A percentile compares a stretch with the other conserved stretches of the same genome.
Conservation (phyloP, 495 filamentous ascomycete genomes). For the Neurospora hispaniola region DNA sequence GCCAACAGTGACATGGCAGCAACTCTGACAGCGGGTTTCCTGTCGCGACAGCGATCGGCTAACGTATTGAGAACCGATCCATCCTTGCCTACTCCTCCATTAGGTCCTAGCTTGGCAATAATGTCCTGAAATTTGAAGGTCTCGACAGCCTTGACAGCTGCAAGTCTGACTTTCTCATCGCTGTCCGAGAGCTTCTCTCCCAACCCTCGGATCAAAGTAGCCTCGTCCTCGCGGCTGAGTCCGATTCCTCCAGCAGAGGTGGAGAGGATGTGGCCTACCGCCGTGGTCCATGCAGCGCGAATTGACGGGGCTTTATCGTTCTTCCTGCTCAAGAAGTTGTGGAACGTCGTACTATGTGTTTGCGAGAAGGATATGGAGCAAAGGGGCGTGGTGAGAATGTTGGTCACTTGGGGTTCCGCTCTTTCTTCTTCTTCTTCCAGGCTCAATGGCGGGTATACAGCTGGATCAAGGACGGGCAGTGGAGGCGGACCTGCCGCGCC, state of each 20-base stretch:
- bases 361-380: slow-evolving; percentile 79
- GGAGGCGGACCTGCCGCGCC: slow-evolving; percentile 79
- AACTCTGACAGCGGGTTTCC: slow-evolving; percentile 65
- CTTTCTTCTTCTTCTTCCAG: slow-evolving; percentile 50
- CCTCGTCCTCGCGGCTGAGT: slow-evolving; percentile 65
- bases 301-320: slow-evolving; percentile 77
- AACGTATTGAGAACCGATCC: slow-evolving; percentile 68
- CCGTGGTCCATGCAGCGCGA: slow-evolving; percentile 73
- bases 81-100: slow-evolving; percentile 57
- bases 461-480: slow-evolving; percentile 60
- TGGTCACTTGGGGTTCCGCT: slow-evolving; percentile 31
- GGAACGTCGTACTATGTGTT: slow-evolving; percentile 63
- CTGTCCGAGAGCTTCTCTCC: slow-evolving; percentile 72
- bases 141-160: slow-evolving; percentile 72
- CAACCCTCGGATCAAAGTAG: slow-evolving; percentile 57
- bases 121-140: slow-evolving; percentile 68
- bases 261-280: slow-evolving; percentile 65
- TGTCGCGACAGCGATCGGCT: slow-evolving; percentile 81
- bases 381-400: slow-evolving; percentile 63
- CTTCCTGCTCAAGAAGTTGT: slow-evolving; percentile 68
- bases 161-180: slow-evolving; percentile 83
- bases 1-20: slow-evolving; percentile 77
- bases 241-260: slow-evolving; percentile 85
- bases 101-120: slow-evolving; percentile 64
- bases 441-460: slow-evolving; percentile 65